A percentile compares a stretch with the other conserved stretches of the same genome.
phyloP scores from a whole-genome alignment of 768 basidiomycete species.

The Psilocybe azurescens region DNA sequence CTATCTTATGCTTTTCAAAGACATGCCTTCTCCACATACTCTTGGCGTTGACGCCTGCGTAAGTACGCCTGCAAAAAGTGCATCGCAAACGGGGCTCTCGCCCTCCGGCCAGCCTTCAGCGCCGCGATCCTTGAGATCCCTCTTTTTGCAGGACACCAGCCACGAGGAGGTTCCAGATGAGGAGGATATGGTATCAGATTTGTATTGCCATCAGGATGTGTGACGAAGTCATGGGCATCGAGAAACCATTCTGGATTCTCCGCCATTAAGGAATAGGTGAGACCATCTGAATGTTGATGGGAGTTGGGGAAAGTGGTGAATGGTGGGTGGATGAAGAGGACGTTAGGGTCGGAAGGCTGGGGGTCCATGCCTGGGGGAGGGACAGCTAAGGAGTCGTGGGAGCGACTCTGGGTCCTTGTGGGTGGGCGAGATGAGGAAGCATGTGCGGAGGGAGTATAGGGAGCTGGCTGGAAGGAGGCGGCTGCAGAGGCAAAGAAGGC shows the following conservation, averaged over 20 bases:
- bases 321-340: constrained; percentile 77
- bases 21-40: constrained; percentile 93
- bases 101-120: constrained; percentile 80
- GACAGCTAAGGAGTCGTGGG: constrained; percentile 47
- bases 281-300: constrained; percentile 64
- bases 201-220: constrained; percentile 48
- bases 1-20: constrained; percentile 89
- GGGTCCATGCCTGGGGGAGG: constrained; percentile 71
- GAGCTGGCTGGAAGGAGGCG: constrained; percentile 67
- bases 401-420: constrained; percentile 35
- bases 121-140: constrained; percentile 73
- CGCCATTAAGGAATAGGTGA: constrained; percentile 75
- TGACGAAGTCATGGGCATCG: constrained; percentile 67
- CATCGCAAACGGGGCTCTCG: constrained; percentile 81
- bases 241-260: constrained; percentile 84
- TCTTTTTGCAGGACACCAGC: constrained; percentile 90
- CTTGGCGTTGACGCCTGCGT: constrained; percentile 87
- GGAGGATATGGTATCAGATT: constrained; percentile 74
- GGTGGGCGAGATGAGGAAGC: constrained; percentile 28
- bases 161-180: constrained; percentile 80
- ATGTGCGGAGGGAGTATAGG: constrained; percentile 53
- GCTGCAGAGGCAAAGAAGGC: constrained; percentile 69
- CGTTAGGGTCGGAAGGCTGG: constrained; percentile 63
- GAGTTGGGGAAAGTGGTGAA: constrained; percentile 71
- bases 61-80: constrained; percentile 84